Evolutionary conservation across 2,329 filamentous ascomycete genomes (phyloP).

Genomic region (Phaeophleospora eucalypticola): DNA sequence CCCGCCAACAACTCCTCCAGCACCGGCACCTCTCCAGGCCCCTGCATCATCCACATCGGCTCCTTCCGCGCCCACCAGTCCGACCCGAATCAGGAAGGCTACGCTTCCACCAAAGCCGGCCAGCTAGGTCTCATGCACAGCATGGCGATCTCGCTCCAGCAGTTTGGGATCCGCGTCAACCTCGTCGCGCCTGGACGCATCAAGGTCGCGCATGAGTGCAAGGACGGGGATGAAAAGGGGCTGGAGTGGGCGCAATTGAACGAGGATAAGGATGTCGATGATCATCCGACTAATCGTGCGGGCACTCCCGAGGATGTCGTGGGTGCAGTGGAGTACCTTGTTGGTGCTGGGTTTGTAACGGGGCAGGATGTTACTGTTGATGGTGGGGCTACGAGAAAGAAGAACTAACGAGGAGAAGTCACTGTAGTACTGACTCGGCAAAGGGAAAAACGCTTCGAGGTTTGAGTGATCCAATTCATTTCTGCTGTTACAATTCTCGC

Average conservation of each 20-base stretch:
- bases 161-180: slow-evolving; percentile 43
- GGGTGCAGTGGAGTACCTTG: slow-evolving; percentile 39
- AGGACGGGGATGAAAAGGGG: slow-evolving; percentile 39
- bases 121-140: slow-evolving; percentile 47
- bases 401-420: no score
- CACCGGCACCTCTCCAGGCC: no score
- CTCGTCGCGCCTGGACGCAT: slow-evolving; percentile 50
- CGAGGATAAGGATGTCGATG: slow-evolving; percentile 40
- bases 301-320: slow-evolving; percentile 46
- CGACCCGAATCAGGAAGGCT: slow-evolving; percentile 48
- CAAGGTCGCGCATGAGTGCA: slow-evolving; percentile 43
- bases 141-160: slow-evolving; percentile 44
- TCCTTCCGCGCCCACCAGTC: slow-evolving; percentile 48
- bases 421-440: no score
- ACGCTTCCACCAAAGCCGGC: slow-evolving; percentile 48
- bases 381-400: slow-evolving; percentile 40
- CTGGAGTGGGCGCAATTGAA: slow-evolving; percentile 39
- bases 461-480: no score
- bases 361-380: slow-evolving; percentile 45
- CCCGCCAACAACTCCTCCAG: slow-evolving; percentile 13
- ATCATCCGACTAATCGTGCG: slow-evolving; percentile 49
- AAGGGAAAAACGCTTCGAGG: no score
- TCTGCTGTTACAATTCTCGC: no score
- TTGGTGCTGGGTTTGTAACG: slow-evolving; percentile 39
- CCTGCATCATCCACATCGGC: slow-evolving; percentile 45